These are phyloP conservation scores for Sutorius australiensis DNA, from an alignment of 768 basidiomycete genomes.

Conservation along the genomic window DNA sequence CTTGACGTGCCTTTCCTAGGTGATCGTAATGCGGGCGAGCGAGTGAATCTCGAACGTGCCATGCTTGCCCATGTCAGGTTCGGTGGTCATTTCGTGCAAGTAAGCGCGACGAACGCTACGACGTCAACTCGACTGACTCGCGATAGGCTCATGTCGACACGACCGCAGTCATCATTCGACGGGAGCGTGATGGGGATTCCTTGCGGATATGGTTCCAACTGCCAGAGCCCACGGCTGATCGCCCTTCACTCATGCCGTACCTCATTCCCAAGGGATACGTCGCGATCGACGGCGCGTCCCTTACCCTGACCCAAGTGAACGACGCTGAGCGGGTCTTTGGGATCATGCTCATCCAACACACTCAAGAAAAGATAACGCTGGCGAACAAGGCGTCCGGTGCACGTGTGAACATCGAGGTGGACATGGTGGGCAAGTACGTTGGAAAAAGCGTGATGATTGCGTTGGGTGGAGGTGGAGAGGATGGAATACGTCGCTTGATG, in stretches of 20 bases:
- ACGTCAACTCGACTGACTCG: neutral
- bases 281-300: conserved; percentile 88
- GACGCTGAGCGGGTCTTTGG: conserved; percentile 63
- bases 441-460: conserved; percentile 75
- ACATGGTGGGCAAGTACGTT: conserved; percentile 92
- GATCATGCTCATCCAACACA: conserved; percentile 95
- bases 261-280: conserved; percentile 94
- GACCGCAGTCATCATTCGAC: conserved; percentile 71
- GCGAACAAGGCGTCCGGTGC: conserved; percentile 69
- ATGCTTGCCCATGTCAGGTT: conserved; percentile 90
- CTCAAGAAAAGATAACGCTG: conserved; percentile 83
- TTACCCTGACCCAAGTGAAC: conserved; percentile 83
- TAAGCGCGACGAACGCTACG: conserved; percentile 29
- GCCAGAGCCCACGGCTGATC: conserved; percentile 50
- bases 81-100: conserved; percentile 98
- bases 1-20: conserved; percentile 43
- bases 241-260: conserved; percentile 70
- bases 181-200: conserved; percentile 79
- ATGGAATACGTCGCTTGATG: conserved; percentile 46
- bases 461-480: conserved; percentile 51
- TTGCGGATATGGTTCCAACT: conserved; percentile 80
- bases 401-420: conserved; percentile 92
- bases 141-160: conserved; percentile 88
- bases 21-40: conserved; percentile 70
- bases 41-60: conserved; percentile 91